These are phyloP conservation scores for Solanum tacnaense DNA, from an alignment of 257 asterid species.

Conservation along the genomic window DNA sequence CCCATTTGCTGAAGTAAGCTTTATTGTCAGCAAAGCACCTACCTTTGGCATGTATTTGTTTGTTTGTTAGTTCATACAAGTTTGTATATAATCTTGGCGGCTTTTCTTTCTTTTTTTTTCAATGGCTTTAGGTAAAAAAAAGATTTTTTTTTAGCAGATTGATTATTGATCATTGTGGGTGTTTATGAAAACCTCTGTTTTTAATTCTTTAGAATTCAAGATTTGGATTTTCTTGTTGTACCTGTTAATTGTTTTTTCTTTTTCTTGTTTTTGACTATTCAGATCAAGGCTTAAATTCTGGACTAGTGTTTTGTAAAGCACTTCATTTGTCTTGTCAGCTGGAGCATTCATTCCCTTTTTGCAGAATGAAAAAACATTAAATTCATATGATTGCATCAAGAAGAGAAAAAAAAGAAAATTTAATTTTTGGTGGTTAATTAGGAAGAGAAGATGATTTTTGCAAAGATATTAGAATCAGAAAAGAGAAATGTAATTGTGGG, in stretches of 20 bases:
- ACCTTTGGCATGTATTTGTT: conserved; percentile 20
- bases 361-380: neutral
- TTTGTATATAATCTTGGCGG: conserved; percentile 33
- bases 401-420: neutral
- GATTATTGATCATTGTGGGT: neutral
- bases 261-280: neutral
- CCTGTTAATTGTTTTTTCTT: conserved; percentile 6
- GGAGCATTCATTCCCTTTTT: neutral
- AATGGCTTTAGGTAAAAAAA: conserved; percentile 45
- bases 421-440: neutral
- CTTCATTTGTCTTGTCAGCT: conserved; percentile 17
- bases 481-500: conserved; percentile 75
- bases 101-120: conserved; percentile 17
- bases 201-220: conserved; percentile 21
- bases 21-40: conserved; percentile 27
- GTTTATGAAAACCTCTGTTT: conserved; percentile 7
- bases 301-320: conserved; percentile 18
- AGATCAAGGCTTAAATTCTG: neutral
- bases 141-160: conserved; percentile 2
- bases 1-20: conserved; percentile 4
- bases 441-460: conserved; percentile 39
- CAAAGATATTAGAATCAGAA: conserved; percentile 8
- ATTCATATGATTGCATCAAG: conserved; percentile 9
- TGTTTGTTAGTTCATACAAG: conserved; percentile 41
- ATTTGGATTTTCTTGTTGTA: conserved; percentile 40